phyloP scores from a whole-genome alignment of 805 yeast genomes.

The Torulaspora delbrueckii region DNA sequence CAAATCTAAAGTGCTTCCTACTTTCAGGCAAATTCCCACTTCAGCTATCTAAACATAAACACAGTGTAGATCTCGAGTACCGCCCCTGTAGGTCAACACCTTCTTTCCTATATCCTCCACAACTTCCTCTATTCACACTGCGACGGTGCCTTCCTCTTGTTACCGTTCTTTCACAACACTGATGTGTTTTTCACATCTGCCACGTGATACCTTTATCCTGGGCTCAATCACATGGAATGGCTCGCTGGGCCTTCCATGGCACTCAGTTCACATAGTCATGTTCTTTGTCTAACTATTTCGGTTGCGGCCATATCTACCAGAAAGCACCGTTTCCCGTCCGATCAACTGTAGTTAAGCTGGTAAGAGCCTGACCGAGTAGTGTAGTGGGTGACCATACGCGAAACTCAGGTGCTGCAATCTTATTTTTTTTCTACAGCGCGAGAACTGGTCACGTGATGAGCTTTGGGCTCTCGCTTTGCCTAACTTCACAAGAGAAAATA shows the following conservation, averaged over 20 bases:
- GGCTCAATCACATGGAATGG: not conserved
- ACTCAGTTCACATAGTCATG: not conserved
- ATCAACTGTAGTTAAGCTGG: slow-evolving; percentile 55
- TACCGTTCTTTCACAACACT: not conserved
- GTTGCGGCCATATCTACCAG: slow-evolving; percentile 58
- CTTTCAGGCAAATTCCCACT: not conserved
- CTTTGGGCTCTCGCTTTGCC: not conserved
- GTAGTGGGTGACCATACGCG: slow-evolving; percentile 57
- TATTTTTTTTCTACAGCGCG: slow-evolving; percentile 26
- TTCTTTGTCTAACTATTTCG: slow-evolving; percentile 25
- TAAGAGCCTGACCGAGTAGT: slow-evolving; percentile 55
- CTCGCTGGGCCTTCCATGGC: not conserved
- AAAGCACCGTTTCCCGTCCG: slow-evolving; percentile 61
- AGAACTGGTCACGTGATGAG: not conserved
- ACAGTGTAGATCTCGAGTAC: not conserved
- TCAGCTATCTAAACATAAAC: slow-evolving; percentile 2
- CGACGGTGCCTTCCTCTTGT: not conserved
- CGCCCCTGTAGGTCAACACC: too few species aligned
- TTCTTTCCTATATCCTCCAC: not conserved
- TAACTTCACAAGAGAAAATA: too few species aligned
- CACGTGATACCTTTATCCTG: not conserved
- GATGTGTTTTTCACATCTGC: not conserved
- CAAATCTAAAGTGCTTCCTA: not conserved
- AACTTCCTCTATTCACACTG: not conserved
- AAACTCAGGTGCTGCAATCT: slow-evolving; percentile 53